phyloP scores from a whole-genome alignment of 2,329 filamentous ascomycete species.

The Neobulgaria alba region DNA sequence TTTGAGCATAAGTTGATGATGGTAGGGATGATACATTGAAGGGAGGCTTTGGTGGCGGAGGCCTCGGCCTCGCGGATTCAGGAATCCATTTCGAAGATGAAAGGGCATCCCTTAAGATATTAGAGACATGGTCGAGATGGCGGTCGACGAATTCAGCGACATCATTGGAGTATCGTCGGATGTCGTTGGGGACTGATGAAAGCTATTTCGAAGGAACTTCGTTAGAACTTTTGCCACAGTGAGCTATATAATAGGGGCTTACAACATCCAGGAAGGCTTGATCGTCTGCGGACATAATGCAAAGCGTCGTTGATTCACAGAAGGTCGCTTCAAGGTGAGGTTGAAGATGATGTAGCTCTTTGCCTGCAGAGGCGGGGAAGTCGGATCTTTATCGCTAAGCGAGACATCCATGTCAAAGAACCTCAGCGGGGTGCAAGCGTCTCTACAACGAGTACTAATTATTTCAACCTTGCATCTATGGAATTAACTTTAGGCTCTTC shows the following conservation, averaged over 20 bases:
- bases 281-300: slow-evolving; percentile 68
- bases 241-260: slow-evolving; percentile 36
- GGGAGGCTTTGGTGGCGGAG: slow-evolving; percentile 34
- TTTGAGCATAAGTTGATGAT: slow-evolving; percentile 31
- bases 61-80: slow-evolving; percentile 52
- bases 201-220: slow-evolving; percentile 37
- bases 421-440: no score
- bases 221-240: no score
- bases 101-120: slow-evolving; percentile 59
- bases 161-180: slow-evolving; percentile 61
- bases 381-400: not conserved
- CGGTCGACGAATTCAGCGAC: slow-evolving; percentile 74
- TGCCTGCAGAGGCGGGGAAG: slow-evolving; percentile 2
- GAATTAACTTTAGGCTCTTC: no score
- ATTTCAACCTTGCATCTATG: no score
- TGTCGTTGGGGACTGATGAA: slow-evolving; percentile 51
- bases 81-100: slow-evolving; percentile 66
- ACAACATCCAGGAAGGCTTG: slow-evolving; percentile 72
- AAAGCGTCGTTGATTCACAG: slow-evolving; percentile 2
- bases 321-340: not conserved
- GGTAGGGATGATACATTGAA: slow-evolving; percentile 21
- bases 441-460: no score
- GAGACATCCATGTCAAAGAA: not conserved
- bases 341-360: not conserved
- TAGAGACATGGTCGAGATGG: slow-evolving; percentile 69